A percentile compares a stretch with the other conserved stretches of the same genome.
These are phyloP conservation scores for Aspergillus fijiensis DNA, from an alignment of 2,329 filamentous ascomycete genomes.

Conservation along the genomic window DNA sequence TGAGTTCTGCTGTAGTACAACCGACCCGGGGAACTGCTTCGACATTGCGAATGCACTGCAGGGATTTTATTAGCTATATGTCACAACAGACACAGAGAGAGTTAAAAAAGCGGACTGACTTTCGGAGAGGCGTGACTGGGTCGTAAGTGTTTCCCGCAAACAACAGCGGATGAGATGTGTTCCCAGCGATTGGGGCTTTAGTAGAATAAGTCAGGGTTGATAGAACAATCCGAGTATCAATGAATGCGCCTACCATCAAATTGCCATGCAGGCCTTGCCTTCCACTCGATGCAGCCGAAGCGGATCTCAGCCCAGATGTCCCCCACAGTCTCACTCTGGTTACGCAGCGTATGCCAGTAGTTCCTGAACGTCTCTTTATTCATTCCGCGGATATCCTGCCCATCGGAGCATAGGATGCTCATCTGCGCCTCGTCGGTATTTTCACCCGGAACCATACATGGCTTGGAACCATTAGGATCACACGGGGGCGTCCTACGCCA, in stretches of 20 bases:
- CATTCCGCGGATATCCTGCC: not conserved
- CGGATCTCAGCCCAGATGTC: conserved; percentile 3
- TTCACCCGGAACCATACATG: not conserved
- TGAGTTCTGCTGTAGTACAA: conserved; percentile 5
- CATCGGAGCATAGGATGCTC: conserved; percentile 2
- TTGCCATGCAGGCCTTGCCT: not conserved
- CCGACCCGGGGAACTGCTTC: not conserved
- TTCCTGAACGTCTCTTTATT: not conserved
- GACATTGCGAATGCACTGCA: conserved; percentile 1
- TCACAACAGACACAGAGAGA: not conserved
- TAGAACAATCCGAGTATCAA: not conserved
- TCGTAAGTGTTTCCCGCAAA: conserved; percentile 8
- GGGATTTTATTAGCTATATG: not conserved
- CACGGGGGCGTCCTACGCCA: not conserved
- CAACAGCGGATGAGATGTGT: conserved; percentile 2
- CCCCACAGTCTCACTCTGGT: conserved; percentile 2
- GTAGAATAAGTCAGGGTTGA: not conserved
- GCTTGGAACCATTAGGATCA: not conserved
- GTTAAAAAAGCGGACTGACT: not conserved
- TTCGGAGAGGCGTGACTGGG: conserved; percentile 1
- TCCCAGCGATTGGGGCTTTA: not conserved
- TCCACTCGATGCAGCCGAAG: conserved; percentile 1
- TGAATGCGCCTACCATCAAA: not conserved
- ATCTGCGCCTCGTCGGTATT: not conserved
- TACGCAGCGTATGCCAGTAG: conserved; percentile 4